Evolutionary conservation across 2,329 filamentous ascomycete species (phyloP), one percentile per base, ranked within the genome.

Genomic region (Aspergillus udagawae): DNA sequence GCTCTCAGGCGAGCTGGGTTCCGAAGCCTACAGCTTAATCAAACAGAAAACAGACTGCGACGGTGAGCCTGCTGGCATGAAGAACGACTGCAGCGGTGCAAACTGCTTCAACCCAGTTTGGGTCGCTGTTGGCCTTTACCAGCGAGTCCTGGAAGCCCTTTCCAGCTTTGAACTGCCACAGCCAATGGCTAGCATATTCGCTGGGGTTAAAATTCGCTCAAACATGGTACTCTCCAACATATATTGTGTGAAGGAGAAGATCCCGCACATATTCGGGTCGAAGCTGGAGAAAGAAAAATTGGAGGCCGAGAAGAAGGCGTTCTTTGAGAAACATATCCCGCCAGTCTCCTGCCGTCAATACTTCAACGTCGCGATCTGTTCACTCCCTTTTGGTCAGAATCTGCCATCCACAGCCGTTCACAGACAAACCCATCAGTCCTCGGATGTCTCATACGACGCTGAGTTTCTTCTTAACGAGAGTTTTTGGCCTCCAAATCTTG

Each of bases 121-220:
- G 63, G 38, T 60, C n/a, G 63, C 63, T 12, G 49, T 44, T 3
- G 61, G 58, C 20, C 57, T 65, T 12, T 65, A 65, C 29, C 60
- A 60, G 25, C 58, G 58, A 14, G 57, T 63, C 28, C 25, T 60
- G 4, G 27, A 52, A n/a, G 55, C 50, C n/a, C 21, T 65, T 17
- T 27, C 38, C 12, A 49, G 50, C 9, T 48, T 65, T 10, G 45
- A 55, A 14, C 25, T 38, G 2, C 49, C 27, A 8, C 27, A 32
- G 9, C 20, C 52, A 12, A 49, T 65, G 20, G 42, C 51, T 7
- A 53, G 25, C 21, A 59, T 63, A 23, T 55, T 63, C 17, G 49
- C 27, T 49, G 52, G 41, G 20, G 42, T 23, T 8, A 47, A 47
- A 28, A 51, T n/a, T 47, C 62, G 35, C 25, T 65, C 23, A 45